Percentiles rank a stretch among this genome's conserved stretches.
These are phyloP conservation scores for Kazachstania martiniae DNA, from an alignment of 805 yeast species.

Conservation along the genomic window DNA sequence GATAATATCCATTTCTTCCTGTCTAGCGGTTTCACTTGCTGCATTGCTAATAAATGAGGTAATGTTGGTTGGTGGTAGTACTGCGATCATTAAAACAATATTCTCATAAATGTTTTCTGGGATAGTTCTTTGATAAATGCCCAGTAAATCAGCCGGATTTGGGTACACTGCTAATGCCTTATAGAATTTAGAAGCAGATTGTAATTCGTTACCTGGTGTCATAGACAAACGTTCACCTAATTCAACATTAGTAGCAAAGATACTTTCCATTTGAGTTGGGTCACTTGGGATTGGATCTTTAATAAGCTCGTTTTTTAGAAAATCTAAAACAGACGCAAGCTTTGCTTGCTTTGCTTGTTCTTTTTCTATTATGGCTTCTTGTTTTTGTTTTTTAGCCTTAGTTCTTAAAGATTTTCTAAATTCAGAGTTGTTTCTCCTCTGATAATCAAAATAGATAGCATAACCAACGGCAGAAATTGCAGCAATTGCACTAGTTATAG, in stretches of 20 bases:
- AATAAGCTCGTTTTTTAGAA: slow-evolving; percentile 52
- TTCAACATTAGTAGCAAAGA: slow-evolving; percentile 75
- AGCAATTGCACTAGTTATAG: slow-evolving; percentile 14
- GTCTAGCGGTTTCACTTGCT: slow-evolving; percentile 17
- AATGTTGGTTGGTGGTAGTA: slow-evolving; percentile 72
- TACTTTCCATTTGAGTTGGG: slow-evolving; percentile 57
- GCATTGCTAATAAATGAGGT: slow-evolving; percentile 3
- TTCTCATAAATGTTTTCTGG: slow-evolving; percentile 75
- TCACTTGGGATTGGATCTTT: slow-evolving; percentile 70
- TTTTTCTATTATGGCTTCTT: slow-evolving; percentile 33
- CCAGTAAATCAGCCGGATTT: slow-evolving; percentile 83
- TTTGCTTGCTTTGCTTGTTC: slow-evolving; percentile 44
- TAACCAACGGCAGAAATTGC: slow-evolving; percentile 58
- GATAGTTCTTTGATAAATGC: slow-evolving; percentile 80
- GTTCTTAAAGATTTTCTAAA: slow-evolving; percentile 71
- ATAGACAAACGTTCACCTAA: slow-evolving; percentile 73
- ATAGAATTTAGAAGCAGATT: slow-evolving; percentile 85
- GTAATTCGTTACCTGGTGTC: slow-evolving; percentile 55
- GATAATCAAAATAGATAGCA: slow-evolving; percentile 83
- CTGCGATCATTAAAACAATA: slow-evolving; percentile 80
- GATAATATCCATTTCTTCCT: slow-evolving; percentile 7
- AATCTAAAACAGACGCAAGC: slow-evolving; percentile 48
- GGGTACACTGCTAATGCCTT: slow-evolving; percentile 91
- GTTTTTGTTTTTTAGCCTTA: slow-evolving; percentile 49
- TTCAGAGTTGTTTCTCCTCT: slow-evolving; percentile 69